Base-by-base conservation (phyloP, 345 rosid species). In the Gynandropsis gynandra region DNA sequence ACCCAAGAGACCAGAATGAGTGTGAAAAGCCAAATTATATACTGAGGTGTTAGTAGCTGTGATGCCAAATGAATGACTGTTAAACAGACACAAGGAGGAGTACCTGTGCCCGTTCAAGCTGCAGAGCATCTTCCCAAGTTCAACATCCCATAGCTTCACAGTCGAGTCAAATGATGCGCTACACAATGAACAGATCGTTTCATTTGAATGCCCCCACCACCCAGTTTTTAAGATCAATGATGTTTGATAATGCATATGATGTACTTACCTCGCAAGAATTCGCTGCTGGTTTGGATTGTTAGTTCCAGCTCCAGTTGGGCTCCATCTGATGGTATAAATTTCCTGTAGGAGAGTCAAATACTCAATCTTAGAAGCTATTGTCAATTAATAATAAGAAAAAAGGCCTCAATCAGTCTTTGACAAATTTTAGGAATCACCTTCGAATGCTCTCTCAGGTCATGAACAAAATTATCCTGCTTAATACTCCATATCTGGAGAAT, bases 71-170 rank as follows among this genome's bases (percentile, higher is more conserved):
- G n/a, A n/a, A n/a, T n/a, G n/a, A n/a, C n/a, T n/a, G n/a, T n/a
- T n/a, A n/a, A n/a, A n/a, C n/a, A n/a, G n/a, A n/a, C n/a, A n/a
- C n/a, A n/a, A n/a, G n/a, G n/a, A n/a, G n/a, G n/a, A n/a, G n/a
- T 66, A 88, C 99, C 89, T 80, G 85, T 93, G 99, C 20, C 97
- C 97, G 37, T 83, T 77, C 73, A 93, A 83, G 70, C 82, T 87
- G 75, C 72, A 61, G 51, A 83, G 70, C 71, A 88, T 85, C 70
- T 80, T 93, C 42, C 99, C 99, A 38, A 69, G 76, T 47, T 93
- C 96, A 53, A 85, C 94, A 64, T 93, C 99, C 99, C 97, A 93
- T 64, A 88, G 74, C 76, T 93, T 93, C 54, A 93, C 97, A 0
- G 99, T 74, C 15, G 95, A 88, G 76, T 93, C 99, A 61, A 93